These are phyloP conservation scores for Thermothielavioides terrestris DNA, from an alignment of 495 filamentous ascomycete species.

Conservation along the genomic window DNA sequence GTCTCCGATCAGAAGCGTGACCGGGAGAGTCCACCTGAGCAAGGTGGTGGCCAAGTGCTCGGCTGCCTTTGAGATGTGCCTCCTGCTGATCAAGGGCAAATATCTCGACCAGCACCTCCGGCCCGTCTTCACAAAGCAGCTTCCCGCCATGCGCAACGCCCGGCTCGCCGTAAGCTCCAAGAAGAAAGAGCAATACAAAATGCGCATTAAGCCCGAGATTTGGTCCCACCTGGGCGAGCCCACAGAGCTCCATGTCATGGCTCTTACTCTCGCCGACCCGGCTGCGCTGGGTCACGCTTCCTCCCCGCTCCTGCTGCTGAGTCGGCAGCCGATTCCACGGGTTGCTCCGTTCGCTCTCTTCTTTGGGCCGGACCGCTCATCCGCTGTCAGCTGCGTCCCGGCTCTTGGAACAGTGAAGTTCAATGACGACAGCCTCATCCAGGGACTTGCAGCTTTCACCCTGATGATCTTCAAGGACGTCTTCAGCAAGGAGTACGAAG, in stretches of 20 bases:
- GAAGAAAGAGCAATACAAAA: constrained; percentile 62
- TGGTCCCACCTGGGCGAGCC: constrained; percentile 56
- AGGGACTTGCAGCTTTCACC: constrained; percentile 58
- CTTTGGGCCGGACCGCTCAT: constrained; percentile 52
- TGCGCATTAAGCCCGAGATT: constrained; percentile 68
- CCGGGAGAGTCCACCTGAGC: constrained; percentile 50
- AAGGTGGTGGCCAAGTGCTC: constrained; percentile 82
- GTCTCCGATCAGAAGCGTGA: constrained; percentile 60
- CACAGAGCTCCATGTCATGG: constrained; percentile 50
- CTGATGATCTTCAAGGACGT: constrained; percentile 72
- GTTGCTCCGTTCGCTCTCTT: constrained; percentile 65
- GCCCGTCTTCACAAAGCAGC: constrained; percentile 61
- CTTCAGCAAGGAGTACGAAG: constrained; percentile 77
- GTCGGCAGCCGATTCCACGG: constrained; percentile 52
- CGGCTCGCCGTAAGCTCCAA: constrained; percentile 73
- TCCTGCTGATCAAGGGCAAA: constrained; percentile 55
- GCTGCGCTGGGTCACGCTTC: constrained; percentile 52
- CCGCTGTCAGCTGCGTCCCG: constrained; percentile 43
- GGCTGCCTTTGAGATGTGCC: constrained; percentile 79
- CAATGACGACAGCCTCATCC: constrained; percentile 28
- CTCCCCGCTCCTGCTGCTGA: constrained; percentile 62
- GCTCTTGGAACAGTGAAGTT: constrained; percentile 34
- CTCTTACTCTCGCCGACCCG: constrained; percentile 52
- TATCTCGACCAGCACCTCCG: constrained; percentile 66
- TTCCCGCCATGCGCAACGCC: constrained; percentile 85